A percentile compares a stretch with the other conserved stretches of the same genome.
phyloP scores from a whole-genome alignment of 768 basidiomycete species.

The Tremella yokohamensis region DNA sequence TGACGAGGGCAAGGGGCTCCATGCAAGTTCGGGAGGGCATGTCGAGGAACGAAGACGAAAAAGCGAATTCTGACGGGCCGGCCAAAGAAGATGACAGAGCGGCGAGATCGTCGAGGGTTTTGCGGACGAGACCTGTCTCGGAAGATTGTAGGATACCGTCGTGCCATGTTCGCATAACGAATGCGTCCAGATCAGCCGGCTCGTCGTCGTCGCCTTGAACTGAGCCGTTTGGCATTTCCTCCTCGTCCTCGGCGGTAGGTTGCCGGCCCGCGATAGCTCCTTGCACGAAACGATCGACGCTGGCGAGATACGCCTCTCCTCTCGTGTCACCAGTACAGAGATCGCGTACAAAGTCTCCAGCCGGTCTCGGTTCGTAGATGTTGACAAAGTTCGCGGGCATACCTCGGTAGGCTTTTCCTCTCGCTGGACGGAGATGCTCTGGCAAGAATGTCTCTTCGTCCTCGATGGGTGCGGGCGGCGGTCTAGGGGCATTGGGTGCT shows the following conservation, averaged over 20 bases:
- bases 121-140: neutral
- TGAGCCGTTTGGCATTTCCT: neutral
- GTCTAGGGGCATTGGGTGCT: slow-evolving; percentile 9
- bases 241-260: neutral
- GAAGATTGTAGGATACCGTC: slow-evolving; percentile 6
- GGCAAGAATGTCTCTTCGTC: slow-evolving; percentile 25
- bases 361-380: slow-evolving; percentile 26
- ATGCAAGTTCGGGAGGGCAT: neutral
- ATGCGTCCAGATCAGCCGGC: neutral
- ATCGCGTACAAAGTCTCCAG: slow-evolving; percentile 31
- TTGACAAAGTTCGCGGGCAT: slow-evolving; percentile 18
- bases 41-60: neutral
- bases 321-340: slow-evolving; percentile 33
- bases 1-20: neutral
- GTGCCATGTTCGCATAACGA: slow-evolving; percentile 4
- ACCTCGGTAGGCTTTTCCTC: slow-evolving; percentile 1
- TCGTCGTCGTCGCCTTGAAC: slow-evolving; percentile 2
- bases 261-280: slow-evolving; percentile 34
- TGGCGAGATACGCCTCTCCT: slow-evolving; percentile 43
- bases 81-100: neutral
- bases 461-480: neutral
- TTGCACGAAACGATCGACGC: slow-evolving; percentile 36
- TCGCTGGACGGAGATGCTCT: slow-evolving; percentile 26
- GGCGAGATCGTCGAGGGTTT: neutral
- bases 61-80: neutral